Conservation (phyloP, 73 alveolate species). For the Uronychia binucleata region DNA sequence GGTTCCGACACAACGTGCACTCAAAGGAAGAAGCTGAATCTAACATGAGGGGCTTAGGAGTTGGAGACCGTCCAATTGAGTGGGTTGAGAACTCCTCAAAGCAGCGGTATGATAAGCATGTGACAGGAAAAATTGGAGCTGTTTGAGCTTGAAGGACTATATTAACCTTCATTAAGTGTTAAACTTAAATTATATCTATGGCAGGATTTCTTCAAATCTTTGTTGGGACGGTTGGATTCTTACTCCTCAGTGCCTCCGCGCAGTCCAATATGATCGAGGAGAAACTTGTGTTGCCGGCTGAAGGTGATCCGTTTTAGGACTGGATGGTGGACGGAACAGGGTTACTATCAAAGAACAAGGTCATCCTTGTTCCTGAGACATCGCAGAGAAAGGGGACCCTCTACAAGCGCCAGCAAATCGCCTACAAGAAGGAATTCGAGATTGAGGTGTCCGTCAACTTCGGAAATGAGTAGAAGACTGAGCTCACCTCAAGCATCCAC, state of each 20-base stretch:
- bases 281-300: background rate
- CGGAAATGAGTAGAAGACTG: background rate
- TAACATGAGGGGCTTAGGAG: background rate
- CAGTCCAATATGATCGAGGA: background rate
- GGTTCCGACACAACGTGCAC: slow-evolving; percentile 68
- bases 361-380: background rate
- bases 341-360: background rate
- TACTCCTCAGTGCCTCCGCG: background rate
- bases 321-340: background rate
- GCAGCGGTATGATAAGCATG: slow-evolving; percentile 28
- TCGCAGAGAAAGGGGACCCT: background rate
- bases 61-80: slow-evolving; percentile 19
- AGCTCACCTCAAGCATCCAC: too few relatives aligned
- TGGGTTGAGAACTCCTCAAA: slow-evolving; percentile 43
- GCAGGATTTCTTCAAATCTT: background rate
- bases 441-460: background rate
- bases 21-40: slow-evolving; percentile 39
- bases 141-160: background rate
- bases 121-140: slow-evolving; percentile 50
- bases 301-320: background rate
- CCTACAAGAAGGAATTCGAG: background rate
- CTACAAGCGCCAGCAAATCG: too few relatives aligned
- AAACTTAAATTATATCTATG: background rate
- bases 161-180: background rate
- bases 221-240: background rate